phyloP scores from a whole-genome alignment of 768 basidiomycete genomes.

The Lanmaoa rubissima region DNA sequence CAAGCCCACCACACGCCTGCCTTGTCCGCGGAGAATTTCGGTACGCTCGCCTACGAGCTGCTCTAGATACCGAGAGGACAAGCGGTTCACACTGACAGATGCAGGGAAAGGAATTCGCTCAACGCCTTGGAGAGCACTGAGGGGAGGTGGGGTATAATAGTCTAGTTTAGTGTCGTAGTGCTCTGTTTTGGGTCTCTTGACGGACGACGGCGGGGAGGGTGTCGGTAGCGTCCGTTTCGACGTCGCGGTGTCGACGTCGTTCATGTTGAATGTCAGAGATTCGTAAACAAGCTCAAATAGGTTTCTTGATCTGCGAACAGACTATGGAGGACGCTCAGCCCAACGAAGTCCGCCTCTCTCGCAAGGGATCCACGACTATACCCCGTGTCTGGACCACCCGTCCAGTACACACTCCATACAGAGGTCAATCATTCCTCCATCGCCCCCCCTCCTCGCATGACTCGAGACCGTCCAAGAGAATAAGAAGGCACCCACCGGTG shows the following conservation, averaged over 20 bases:
- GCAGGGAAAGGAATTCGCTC: slow-evolving; percentile 25
- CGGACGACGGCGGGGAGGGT: neutral
- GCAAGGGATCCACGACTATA: slow-evolving; percentile 31
- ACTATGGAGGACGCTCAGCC: slow-evolving; percentile 40
- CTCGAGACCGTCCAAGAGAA: slow-evolving; percentile 3
- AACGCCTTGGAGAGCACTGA: slow-evolving; percentile 25
- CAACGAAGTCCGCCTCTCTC: slow-evolving; percentile 36
- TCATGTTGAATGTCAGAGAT: slow-evolving; percentile 12
- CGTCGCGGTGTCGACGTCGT: slow-evolving; percentile 3
- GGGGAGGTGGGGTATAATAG: slow-evolving; percentile 6
- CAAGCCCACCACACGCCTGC: slow-evolving; percentile 23
- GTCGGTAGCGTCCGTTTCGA: slow-evolving; percentile 16
- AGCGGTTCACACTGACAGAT: slow-evolving; percentile 7
- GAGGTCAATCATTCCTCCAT: neutral
- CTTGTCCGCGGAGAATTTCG: slow-evolving; percentile 18
- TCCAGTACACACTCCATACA: neutral
- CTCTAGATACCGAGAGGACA: slow-evolving; percentile 12
- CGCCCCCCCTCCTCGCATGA: neutral
- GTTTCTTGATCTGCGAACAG: neutral
- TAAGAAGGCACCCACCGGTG: neutral
- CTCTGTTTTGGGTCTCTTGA: slow-evolving; percentile 26
- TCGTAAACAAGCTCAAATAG: slow-evolving; percentile 26
- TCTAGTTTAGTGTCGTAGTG: neutral
- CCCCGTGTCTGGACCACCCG: slow-evolving; percentile 25
- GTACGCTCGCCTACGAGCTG: slow-evolving; percentile 19